Evolutionary conservation across 495 filamentous ascomycete genomes (phyloP).

Genomic region (Aspergillus heteromorphus): DNA sequence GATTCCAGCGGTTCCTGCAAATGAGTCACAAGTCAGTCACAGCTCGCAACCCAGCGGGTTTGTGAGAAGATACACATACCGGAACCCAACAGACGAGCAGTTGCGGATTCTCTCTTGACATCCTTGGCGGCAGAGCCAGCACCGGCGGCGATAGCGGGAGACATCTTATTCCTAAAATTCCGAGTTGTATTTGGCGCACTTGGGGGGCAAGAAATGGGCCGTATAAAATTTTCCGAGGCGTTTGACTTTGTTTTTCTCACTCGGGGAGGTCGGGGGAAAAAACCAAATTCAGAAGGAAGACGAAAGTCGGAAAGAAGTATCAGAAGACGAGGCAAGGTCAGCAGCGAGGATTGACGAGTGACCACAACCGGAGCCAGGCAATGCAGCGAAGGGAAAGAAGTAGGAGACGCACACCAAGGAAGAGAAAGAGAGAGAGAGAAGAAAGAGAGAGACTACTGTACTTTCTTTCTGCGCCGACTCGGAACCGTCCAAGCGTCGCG

Average conservation of each 20-base stretch:
- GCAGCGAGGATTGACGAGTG: neutral
- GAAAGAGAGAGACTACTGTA: conserved; percentile 2
- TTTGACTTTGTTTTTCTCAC: conserved; percentile 10
- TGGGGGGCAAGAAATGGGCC: conserved; percentile 1
- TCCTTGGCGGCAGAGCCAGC: conserved; percentile 53
- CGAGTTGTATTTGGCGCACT: neutral
- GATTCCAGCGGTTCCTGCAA: conserved; percentile 83
- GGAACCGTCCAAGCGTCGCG: conserved; percentile 11
- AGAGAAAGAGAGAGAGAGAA: conserved; percentile 1
- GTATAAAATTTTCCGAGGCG: conserved; percentile 6
- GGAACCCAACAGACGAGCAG: conserved; percentile 83
- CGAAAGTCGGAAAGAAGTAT: neutral
- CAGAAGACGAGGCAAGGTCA: neutral
- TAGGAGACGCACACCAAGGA: neutral
- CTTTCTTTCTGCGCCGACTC: conserved; percentile 16
- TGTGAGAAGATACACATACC: conserved; percentile 49
- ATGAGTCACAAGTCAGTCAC: conserved; percentile 15
- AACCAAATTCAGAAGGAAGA: neutral
- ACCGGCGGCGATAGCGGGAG: conserved; percentile 42
- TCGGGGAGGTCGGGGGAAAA: conserved; percentile 1
- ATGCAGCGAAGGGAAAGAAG: neutral
- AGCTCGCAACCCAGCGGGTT: conserved; percentile 1
- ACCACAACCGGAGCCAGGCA: conserved; percentile 2
- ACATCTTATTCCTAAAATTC: conserved; percentile 38
- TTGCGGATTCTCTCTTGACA: conserved; percentile 81